A percentile compares a stretch with the other conserved stretches of the same genome.
These are phyloP conservation scores for Bipolaris cookei DNA, from an alignment of 2,329 filamentous ascomycete species.

Conservation along the genomic window DNA sequence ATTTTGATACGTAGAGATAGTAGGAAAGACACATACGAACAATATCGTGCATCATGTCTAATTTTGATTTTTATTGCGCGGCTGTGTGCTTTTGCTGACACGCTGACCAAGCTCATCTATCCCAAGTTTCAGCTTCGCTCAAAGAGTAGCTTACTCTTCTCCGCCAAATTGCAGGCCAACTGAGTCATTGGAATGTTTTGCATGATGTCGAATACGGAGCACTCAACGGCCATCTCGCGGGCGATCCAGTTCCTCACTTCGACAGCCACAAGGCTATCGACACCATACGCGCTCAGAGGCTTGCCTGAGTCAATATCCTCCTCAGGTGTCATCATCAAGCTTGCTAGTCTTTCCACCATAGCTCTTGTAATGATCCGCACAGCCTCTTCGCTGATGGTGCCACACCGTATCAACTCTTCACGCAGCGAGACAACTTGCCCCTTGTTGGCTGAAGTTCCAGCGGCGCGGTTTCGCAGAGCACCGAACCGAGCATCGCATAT, in stretches of 20 bases:
- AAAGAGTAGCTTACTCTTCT: constrained; percentile 14
- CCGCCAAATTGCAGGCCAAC: constrained; percentile 13
- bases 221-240: constrained; percentile 4
- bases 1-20: too few relatives aligned
- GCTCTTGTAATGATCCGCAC: constrained; percentile 12
- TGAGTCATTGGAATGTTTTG: constrained; percentile 13
- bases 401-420: constrained; percentile 10
- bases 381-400: constrained; percentile 8
- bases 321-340: constrained; percentile 11
- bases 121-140: too few relatives aligned
- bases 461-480: constrained; percentile 9
- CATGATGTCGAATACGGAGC: constrained; percentile 19
- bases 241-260: constrained; percentile 25
- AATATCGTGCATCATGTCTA: too few relatives aligned
- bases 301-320: constrained; percentile 27
- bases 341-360: constrained; percentile 11
- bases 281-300: constrained; percentile 27
- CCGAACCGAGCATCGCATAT: constrained; percentile 10
- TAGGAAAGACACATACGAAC: too few relatives aligned
- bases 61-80: too few relatives aligned
- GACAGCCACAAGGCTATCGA: constrained; percentile 31
- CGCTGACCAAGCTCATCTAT: too few relatives aligned
- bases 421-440: constrained; percentile 4
- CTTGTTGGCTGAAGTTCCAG: constrained; percentile 7
- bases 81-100: too few relatives aligned